A percentile compares a stretch with the other conserved stretches of the same genome.
These are phyloP conservation scores for Lactarius psammicola DNA, from an alignment of 768 basidiomycete genomes.

Conservation along the genomic window DNA sequence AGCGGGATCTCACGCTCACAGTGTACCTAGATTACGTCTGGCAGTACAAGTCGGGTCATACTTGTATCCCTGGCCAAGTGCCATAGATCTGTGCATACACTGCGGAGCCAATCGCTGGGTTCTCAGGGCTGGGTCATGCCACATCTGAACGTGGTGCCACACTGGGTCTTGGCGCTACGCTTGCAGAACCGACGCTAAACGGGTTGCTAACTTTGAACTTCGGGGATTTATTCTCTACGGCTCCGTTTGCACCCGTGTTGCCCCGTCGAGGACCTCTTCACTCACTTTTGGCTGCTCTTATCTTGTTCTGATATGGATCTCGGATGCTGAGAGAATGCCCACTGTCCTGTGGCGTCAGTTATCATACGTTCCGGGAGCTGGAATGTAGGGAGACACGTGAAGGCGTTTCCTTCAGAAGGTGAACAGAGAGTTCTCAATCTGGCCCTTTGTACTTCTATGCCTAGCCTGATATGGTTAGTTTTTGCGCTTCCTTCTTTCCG, in stretches of 20 bases:
- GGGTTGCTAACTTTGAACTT: background rate
- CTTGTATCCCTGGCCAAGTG: background rate
- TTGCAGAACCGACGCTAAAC: background rate
- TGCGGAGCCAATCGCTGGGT: background rate
- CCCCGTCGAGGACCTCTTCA: background rate
- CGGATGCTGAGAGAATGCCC: background rate
- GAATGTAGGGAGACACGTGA: background rate
- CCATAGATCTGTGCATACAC: background rate
- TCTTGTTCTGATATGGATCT: background rate
- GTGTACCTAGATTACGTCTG: background rate
- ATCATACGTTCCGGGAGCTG: background rate
- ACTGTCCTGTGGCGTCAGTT: background rate
- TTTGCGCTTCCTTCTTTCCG: background rate
- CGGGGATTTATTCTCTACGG: too few relatives aligned
- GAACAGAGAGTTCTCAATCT: background rate
- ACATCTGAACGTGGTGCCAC: too few relatives aligned
- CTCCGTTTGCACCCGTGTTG: background rate
- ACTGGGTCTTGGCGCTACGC: too few relatives aligned
- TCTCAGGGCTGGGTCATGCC: background rate
- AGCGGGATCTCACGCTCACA: too few relatives aligned
- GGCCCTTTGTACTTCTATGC: background rate
- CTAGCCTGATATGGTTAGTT: background rate
- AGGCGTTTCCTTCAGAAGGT: background rate
- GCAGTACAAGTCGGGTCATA: background rate
- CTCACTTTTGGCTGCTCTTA: background rate